Base-by-base conservation (phyloP, 352 stramenopile genomes). In the Globisporangium viniferum region DNA sequence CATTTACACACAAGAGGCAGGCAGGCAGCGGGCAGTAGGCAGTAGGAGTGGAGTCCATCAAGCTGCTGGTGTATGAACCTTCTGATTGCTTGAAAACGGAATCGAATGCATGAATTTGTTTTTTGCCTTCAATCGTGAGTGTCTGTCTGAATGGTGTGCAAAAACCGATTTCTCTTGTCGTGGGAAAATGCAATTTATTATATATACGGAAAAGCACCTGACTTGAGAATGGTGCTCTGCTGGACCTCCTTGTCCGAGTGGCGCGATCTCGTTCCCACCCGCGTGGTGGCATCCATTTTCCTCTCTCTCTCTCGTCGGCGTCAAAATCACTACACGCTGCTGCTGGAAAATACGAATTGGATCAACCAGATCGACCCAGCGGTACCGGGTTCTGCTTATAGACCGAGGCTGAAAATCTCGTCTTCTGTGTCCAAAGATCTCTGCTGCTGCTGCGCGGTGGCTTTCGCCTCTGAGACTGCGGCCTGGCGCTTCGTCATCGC, bases 341-440 rank as follows among this genome's bases (percentile, higher is more conserved):
- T 62, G 57, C 31, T 62, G 20, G 4, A 18, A 27, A 33, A 18
- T 6, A 51, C 15, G 44, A 4, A 51, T 51, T 2, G 44, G 14
- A 59, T 35, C 51, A 15, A 39, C 33, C 33, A 44, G 36, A 44
- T 49, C 41, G 5, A 49, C 41, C 41, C 15, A 49, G 35, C 35
- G 35, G 2, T 20, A 8, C 3, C 10, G 22, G 3, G 41, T 20
- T 44, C 22, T 46, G 9, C 24, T 80, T 85, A 94, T 69, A 94
- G 69, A 0, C 83, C 84, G 48, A 94, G 75, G 49, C 84, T 91
- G 65, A 94, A 94, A 59, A 94, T 93, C 73, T 93, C 87, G 59
- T 93, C 84, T 41, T 90, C 82, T 7, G 57, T 76, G 9, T 71
- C 59, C 29, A 77, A 56, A 1, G 58, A 59, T 22, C 18, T 51